Evolutionary conservation across 2,329 filamentous ascomycete genomes (phyloP), one percentile per base, ranked within the genome.

Genomic region (Ceratocystis smalleyi): DNA sequence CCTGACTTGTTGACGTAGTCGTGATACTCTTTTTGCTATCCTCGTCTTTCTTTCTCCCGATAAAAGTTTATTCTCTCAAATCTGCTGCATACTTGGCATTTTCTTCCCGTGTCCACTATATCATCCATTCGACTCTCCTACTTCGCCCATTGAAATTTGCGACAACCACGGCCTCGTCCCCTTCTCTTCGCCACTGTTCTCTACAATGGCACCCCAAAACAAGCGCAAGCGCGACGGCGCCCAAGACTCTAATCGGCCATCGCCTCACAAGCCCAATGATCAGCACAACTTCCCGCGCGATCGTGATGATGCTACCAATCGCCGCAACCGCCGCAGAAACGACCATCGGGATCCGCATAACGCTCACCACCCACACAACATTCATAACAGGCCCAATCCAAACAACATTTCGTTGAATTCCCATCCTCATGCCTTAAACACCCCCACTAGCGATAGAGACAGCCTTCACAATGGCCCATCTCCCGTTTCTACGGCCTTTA

Each of bases 211-310:
- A 75, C 77, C 79, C 32, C 84, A 84, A 74, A 78, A 82, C 70
- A 84, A 84, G 78, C 75, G 76, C 70, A 79, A 82, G 59, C 76
- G 81, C 68, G 73, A 73, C 62, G 74, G 75, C 67, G 73, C 74
- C 67, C 81, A 83, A 65, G 76, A 75, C 64, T 74, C 74, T 5
- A 54, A 55, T 68, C 77, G 84, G 67, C 83, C 83, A 22, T 80
- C 83, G 61, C 84, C 84, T 62, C 83, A 86, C 73, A 81, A 83
- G 43, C 83, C 84, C 59, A 78, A 76, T 62, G 80, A 85, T 69
- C 79, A 79, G 5, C 70, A 74, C 47, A 70, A 84, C 64, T 81
- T 75, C 54, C 82, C 84, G 67, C 81, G 84, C 71, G 83, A 86
- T 64, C 78, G 79, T 68, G 77, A 81, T 70, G 75, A 75, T 47